phyloP scores from a whole-genome alignment of 179 eudicot species.

The Beta corolliflora region DNA sequence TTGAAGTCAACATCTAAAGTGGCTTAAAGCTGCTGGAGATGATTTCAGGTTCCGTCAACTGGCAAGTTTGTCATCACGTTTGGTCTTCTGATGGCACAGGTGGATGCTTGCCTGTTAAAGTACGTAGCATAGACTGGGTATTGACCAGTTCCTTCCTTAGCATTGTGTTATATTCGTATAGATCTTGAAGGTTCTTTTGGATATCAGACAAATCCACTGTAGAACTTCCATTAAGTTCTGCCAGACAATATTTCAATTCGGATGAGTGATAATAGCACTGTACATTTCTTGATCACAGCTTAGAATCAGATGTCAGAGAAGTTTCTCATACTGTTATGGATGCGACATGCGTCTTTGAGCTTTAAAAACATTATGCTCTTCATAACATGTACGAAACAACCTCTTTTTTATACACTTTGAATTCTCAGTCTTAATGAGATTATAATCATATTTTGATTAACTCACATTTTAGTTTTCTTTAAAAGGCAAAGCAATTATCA shows the following conservation, averaged over 20 bases:
- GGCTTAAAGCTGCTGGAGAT: not conserved
- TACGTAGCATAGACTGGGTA: constrained; percentile 61
- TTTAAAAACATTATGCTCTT: no score
- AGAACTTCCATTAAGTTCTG: constrained; percentile 60
- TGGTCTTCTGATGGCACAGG: constrained; percentile 25
- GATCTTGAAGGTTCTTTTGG: constrained; percentile 55
- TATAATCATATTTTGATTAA: not conserved
- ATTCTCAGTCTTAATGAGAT: not conserved
- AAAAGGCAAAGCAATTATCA: not conserved
- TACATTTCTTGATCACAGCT: not conserved
- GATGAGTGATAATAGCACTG: no score
- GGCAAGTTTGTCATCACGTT: constrained; percentile 16
- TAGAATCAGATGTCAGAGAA: not conserved
- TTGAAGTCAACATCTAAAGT: not conserved
- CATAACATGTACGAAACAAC: no score
- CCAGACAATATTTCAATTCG: constrained; percentile 2
- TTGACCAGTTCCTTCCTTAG: constrained; percentile 61
- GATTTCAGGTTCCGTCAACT: not conserved
- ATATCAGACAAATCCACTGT: constrained; percentile 43
- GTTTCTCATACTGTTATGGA: not conserved
- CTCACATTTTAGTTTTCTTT: not conserved
- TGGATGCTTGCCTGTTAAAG: constrained; percentile 42
- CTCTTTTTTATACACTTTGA: no score
- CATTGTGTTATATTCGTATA: constrained; percentile 68
- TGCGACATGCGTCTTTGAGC: no score